Evolutionary conservation across 176 grass and related monocot species (phyloP), one percentile per base, ranked within the genome.

Genomic region (Alloteropsis semialata): DNA sequence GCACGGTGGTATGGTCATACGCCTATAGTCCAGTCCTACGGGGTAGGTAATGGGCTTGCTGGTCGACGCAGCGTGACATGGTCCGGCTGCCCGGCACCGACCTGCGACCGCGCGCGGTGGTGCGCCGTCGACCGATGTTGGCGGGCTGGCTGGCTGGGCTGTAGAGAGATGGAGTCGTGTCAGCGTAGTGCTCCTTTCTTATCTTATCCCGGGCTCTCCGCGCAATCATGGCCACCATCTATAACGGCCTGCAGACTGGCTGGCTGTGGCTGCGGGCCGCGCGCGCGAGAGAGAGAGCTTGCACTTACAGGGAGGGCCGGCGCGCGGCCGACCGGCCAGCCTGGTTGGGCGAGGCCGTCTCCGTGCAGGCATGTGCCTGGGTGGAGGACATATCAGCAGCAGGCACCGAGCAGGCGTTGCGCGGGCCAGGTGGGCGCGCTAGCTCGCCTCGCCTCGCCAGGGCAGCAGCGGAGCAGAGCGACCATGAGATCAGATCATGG

Each of bases 331-430:
- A 25, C 65, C 22, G 38, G 66, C 42, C 68, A 71, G 41, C 68
- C 68, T 71, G 24, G 68, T 19, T 10, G n/a, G 3, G 42, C 42
- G 44, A 27, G 68, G 42, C 37, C 11, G 13, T 6, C 6, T 4
- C 38, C 41, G 57, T 29, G 57, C 57, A 27, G 12, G 57, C 57
- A 60, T 60, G 57, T 60, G 56, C 37, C 36, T 68, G 36, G 22
- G 42, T 71, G 68, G 66, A 69, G 66, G 66, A 44, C 66, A 69
- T 25, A 69, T 69, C 66, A 69, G 66, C 66, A 44, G 64, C 36
- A 12, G 19, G 22, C 34, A 38, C 18, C 33, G 33, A 2, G 63
- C 21, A 21, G 65, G 4, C 38, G 65, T 14, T 69, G 10, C 14
- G n/a, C n/a, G n/a, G n/a, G n/a, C n/a, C n/a, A n/a, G n/a, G n/a